Conservation (phyloP, 1,139 yeast genomes). For the Yamadazyma sp. region DNA sequence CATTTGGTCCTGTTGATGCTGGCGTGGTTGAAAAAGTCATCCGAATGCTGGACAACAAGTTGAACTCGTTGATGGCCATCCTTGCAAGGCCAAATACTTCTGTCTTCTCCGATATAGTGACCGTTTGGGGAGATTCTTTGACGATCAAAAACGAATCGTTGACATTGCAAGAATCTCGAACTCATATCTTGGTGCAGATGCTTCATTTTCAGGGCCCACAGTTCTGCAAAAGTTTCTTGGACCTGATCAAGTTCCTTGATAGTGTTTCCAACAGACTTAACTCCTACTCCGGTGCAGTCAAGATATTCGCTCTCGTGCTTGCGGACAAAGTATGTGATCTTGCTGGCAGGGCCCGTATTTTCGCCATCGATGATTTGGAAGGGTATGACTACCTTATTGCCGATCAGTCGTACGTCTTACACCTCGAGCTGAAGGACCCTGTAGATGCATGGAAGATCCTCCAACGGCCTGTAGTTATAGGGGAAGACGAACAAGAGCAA, state of each 20-base stretch:
- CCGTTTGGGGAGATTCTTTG: conserved; percentile 31
- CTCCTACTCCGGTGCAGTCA: conserved; percentile 41
- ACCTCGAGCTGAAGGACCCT: neutral
- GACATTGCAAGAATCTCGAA: conserved; percentile 31
- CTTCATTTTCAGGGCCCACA: conserved; percentile 19
- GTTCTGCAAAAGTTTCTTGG: conserved; percentile 21
- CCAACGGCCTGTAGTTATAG: conserved; percentile 9
- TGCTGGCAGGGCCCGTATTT: conserved; percentile 33
- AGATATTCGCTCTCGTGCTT: conserved; percentile 44
- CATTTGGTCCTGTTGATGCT: neutral
- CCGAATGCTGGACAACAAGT: neutral
- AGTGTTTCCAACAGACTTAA: conserved; percentile 47
- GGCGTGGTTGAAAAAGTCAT: conserved; percentile 1
- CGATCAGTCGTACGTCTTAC: conserved; percentile 3
- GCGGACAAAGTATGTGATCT: conserved; percentile 46
- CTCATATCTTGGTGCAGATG: conserved; percentile 38
- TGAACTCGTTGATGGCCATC: conserved; percentile 4
- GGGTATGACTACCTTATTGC: conserved; percentile 11
- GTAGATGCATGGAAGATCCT: conserved; percentile 19
- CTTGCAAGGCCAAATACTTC: neutral
- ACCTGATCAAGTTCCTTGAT: conserved; percentile 32
- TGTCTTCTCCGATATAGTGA: conserved; percentile 12
- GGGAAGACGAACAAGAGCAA: conserved; percentile 5
- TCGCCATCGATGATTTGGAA: conserved; percentile 20
- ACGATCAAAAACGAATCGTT: conserved; percentile 34